These are phyloP conservation scores for Lactarius quietus DNA, from an alignment of 768 basidiomycete genomes.

Conservation along the genomic window DNA sequence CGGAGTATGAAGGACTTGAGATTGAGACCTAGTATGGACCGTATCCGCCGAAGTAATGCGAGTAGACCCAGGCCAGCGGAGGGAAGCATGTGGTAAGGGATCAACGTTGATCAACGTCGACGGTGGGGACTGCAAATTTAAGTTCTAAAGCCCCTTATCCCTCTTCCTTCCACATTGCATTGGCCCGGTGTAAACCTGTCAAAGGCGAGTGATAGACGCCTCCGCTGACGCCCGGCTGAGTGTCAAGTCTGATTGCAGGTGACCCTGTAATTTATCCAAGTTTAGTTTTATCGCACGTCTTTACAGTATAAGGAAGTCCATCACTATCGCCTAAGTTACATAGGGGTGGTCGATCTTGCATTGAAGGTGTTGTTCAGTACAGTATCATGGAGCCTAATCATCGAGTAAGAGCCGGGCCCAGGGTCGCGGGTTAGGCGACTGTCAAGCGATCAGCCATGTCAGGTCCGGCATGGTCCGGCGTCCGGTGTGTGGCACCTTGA, in stretches of 20 bases:
- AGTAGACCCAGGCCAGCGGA: background rate
- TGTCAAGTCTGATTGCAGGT: background rate
- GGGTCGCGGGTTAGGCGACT: too few relatives aligned
- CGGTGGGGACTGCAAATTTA: background rate
- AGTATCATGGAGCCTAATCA: too few relatives aligned
- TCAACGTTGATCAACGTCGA: background rate
- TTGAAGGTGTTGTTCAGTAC: too few relatives aligned
- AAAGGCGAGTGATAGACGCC: background rate
- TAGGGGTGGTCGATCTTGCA: too few relatives aligned
- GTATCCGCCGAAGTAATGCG: background rate
- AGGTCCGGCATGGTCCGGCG: too few relatives aligned
- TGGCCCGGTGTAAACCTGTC: background rate
- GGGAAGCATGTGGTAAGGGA: slow-evolving; percentile 1
- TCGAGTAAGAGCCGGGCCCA: too few relatives aligned
- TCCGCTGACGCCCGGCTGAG: background rate
- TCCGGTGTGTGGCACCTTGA: too few relatives aligned
- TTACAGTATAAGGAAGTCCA: background rate
- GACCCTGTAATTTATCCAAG: background rate
- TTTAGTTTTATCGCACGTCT: background rate
- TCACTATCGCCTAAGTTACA: background rate
- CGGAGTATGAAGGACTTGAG: slow-evolving; percentile 15
- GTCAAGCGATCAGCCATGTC: too few relatives aligned
- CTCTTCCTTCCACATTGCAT: background rate
- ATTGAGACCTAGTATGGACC: background rate
- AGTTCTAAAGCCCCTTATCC: background rate